These are phyloP conservation scores for Saccharomycopsis fibuligera DNA, from an alignment of 805 yeast species.

Conservation along the genomic window DNA sequence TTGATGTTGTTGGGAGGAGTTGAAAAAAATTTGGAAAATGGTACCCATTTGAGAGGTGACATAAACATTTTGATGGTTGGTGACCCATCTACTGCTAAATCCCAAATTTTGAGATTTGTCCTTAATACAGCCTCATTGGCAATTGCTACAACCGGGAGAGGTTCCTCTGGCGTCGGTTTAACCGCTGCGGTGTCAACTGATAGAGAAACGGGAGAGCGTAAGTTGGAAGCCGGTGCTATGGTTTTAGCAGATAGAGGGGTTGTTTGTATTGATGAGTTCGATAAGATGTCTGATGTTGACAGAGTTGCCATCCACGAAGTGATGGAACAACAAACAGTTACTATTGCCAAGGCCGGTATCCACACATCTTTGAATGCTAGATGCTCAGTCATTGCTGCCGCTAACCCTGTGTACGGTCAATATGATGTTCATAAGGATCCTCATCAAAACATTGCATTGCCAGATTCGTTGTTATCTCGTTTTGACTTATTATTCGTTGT, in stretches of 20 bases:
- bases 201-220: slow-evolving; percentile 93
- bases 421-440: slow-evolving; percentile 95
- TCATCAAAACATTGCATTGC: slow-evolving; percentile 91
- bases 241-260: slow-evolving; percentile 95
- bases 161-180: slow-evolving; percentile 99
- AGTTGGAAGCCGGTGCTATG: slow-evolving; percentile 99
- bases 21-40: slow-evolving; percentile 89
- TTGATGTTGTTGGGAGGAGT: slow-evolving; percentile 90
- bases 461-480: slow-evolving; percentile 94
- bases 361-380: slow-evolving; percentile 95
- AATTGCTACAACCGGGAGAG: slow-evolving; percentile 97
- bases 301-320: slow-evolving; percentile 99
- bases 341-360: slow-evolving; percentile 97
- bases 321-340: slow-evolving; percentile 98
- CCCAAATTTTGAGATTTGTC: slow-evolving; percentile 91
- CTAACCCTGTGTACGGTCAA: slow-evolving; percentile 95
- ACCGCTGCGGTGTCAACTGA: slow-evolving; percentile 98
- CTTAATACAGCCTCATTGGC: slow-evolving; percentile 92
- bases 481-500: slow-evolving; percentile 93
- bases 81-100: slow-evolving; percentile 97
- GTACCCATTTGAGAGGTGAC: slow-evolving; percentile 97
- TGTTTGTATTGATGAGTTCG: slow-evolving; percentile 98
- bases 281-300: slow-evolving; percentile 94
- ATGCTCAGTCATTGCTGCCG: slow-evolving; percentile 96
- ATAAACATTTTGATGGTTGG: slow-evolving; percentile 95